Base-by-base conservation (phyloP, 1,284 basidiomycete species). In the Ustilago loliicola region DNA sequence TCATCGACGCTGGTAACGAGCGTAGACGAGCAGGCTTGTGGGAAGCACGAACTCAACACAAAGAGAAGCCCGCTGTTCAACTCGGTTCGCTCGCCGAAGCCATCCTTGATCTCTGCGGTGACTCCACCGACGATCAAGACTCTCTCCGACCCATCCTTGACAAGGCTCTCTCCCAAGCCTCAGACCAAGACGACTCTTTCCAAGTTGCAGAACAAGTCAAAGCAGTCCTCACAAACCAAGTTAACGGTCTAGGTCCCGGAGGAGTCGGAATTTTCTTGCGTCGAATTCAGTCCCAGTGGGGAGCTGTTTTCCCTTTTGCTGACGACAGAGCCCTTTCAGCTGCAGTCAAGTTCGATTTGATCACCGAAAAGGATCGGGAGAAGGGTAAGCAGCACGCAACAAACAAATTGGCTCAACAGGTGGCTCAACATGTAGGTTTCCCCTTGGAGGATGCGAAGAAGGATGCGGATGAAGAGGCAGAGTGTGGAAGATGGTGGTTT, bases 31-130 rank as follows among this genome's bases (percentile, higher is more conserved):
- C 71, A 0, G 79, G 68, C 10, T 47, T 81, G 2, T 81, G 77
- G 77, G 71, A 77, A 47, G 79, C 79, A 2, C 54, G 77, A 13
- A 81, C 79, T 2, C 79, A 79, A 62, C 79, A 81, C 32, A 81
- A 81, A 42, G 79, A 79, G 45, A 81, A 81, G 65, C 77, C 77
- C 0, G 77, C 79, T 17, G 67, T 63, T 11, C 79, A 81, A 63
- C 57, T 81, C 2, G 79, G 77, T 0, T 63, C 52, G 11, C 64
- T 81, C n/a, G 73, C 78, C 4, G 56, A 77, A 38, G 79, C 77
- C 1, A 56, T 79, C 17, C 27, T 54, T 1, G 21, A 42, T 19
- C 50, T 79, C 9, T 70, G 72, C 32, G 69, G 47, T 2, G 57
- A 61, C 1, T 47, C 47, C 1, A 48, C 50, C 5, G 64, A 67